A percentile compares a stretch with the other conserved stretches of the same genome.
phyloP scores from a whole-genome alignment of 768 basidiomycete genomes.

The Gyrodon lividus region DNA sequence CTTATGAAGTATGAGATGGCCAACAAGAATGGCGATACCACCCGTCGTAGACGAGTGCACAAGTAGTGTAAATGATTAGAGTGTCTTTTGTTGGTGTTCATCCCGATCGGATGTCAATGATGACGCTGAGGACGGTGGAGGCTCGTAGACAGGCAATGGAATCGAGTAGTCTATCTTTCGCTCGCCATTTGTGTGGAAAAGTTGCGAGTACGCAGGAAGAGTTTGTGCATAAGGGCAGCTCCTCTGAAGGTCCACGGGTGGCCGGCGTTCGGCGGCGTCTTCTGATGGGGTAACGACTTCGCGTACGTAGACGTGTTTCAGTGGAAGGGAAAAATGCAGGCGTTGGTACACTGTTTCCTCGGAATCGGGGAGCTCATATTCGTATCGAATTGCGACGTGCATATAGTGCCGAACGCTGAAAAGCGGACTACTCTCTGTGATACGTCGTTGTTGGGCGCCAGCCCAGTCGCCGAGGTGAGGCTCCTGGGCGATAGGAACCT shows the following conservation, averaged over 20 bases:
- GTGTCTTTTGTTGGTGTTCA: slow-evolving; percentile 7
- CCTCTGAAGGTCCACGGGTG: slow-evolving; percentile 10
- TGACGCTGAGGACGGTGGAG: slow-evolving; percentile 18
- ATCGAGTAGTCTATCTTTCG: slow-evolving; percentile 63
- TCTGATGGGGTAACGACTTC: background rate
- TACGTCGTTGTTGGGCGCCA: slow-evolving; percentile 33
- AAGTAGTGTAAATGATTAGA: slow-evolving; percentile 1
- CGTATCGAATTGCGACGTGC: slow-evolving; percentile 50
- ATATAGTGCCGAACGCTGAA: slow-evolving; percentile 55
- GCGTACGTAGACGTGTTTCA: slow-evolving; percentile 51
- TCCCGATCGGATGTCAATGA: background rate
- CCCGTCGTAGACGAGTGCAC: background rate
- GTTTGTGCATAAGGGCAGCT: slow-evolving; percentile 23
- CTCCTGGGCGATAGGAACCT: slow-evolving; percentile 18
- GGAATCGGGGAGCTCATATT: slow-evolving; percentile 49
- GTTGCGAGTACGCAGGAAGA: slow-evolving; percentile 76
- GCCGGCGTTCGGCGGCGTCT: background rate
- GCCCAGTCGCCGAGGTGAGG: slow-evolving; percentile 29
- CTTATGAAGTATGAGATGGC: background rate
- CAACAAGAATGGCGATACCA: background rate
- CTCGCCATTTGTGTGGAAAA: slow-evolving; percentile 74
- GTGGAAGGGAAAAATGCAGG: slow-evolving; percentile 44
- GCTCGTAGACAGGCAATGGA: slow-evolving; percentile 66
- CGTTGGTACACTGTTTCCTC: slow-evolving; percentile 21
- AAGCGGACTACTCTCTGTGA: slow-evolving; percentile 53